A percentile compares a stretch with the other conserved stretches of the same genome.
phyloP scores from a whole-genome alignment of 2,329 filamentous ascomycete genomes.

The Colletotrichum spinosum region DNA sequence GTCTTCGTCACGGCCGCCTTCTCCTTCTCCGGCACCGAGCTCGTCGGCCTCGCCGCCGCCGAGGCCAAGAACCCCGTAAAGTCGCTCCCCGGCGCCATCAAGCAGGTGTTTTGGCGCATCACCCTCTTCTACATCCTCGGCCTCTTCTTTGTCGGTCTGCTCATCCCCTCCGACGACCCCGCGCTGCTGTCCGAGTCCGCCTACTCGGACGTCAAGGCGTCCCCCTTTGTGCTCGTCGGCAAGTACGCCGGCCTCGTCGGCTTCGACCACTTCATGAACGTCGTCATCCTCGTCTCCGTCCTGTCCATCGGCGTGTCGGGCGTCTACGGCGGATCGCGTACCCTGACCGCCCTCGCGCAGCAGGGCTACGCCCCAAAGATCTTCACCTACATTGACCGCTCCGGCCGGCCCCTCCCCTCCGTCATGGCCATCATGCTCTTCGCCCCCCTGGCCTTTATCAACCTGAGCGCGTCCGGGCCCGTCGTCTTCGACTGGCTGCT shows the following conservation, averaged over 20 bases:
- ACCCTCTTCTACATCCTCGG: constrained; percentile 62
- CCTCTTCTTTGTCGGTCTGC: constrained; percentile 59
- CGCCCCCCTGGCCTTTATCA: constrained; percentile 61
- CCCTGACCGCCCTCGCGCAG: constrained; percentile 65
- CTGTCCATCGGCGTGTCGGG: constrained; percentile 66
- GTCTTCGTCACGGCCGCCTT: constrained; percentile 79
- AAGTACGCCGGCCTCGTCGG: constrained; percentile 59
- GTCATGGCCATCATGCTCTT: constrained; percentile 58
- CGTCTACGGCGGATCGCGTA: constrained; percentile 67
- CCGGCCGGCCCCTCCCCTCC: constrained; percentile 61
- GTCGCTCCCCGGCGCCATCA: constrained; percentile 81
- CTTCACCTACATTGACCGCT: constrained; percentile 65
- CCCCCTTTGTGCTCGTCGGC: constrained; percentile 38
- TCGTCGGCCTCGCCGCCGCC: constrained; percentile 77
- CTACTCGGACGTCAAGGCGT: constrained; percentile 49
- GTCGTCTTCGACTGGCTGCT: constrained; percentile 73
- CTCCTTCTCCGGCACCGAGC: constrained; percentile 75
- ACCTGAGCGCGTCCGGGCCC: constrained; percentile 56
- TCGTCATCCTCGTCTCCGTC: constrained; percentile 65
- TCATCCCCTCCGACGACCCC: constrained; percentile 55
- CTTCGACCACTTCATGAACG: constrained; percentile 65
- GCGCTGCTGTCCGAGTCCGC: constrained; percentile 57
- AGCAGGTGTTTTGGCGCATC: constrained; percentile 74
- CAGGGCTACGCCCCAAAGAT: constrained; percentile 65
- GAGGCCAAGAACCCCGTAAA: constrained; percentile 76